Conservation (phyloP, 169 alveolate genomes). For the Plasmodium adleri region DNA sequence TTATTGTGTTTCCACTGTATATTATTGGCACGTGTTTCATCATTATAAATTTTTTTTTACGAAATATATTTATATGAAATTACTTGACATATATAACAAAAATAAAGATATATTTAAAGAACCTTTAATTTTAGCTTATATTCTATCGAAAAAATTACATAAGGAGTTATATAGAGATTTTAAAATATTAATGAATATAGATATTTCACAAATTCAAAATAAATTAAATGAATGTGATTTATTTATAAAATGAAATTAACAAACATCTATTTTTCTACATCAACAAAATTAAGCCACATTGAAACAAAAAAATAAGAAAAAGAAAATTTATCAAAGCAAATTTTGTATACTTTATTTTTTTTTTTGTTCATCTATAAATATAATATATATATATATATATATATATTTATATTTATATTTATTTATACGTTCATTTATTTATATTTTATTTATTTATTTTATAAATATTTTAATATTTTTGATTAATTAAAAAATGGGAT, state of each 20-base stretch:
- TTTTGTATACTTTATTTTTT: too few species aligned
- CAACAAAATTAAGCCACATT: too few species aligned
- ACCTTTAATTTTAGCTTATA: constrained; percentile 64
- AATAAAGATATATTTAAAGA: constrained; percentile 53
- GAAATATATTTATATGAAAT: constrained; percentile 54
- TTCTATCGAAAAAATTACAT: constrained; percentile 42
- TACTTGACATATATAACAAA: constrained; percentile 32
- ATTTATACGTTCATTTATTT: too few species aligned
- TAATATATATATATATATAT: too few species aligned
- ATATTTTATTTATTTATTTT: too few species aligned
- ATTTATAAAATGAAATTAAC: constrained; percentile 4
- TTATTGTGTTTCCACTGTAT: constrained; percentile 55
- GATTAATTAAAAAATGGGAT: too few species aligned
- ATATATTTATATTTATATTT: too few species aligned
- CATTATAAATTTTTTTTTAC: constrained; percentile 68
- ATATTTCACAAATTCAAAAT: constrained; percentile 52
- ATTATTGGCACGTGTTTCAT: constrained; percentile 76
- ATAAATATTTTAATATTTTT: too few species aligned
- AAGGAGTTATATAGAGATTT: constrained; percentile 54
- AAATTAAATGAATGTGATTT: constrained; percentile 42
- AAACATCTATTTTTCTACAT: neutral
- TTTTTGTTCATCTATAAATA: too few species aligned
- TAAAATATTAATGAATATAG: constrained; percentile 59
- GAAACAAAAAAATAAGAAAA: too few species aligned
- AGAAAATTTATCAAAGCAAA: too few species aligned